Evolutionary conservation across 805 yeast genomes (phyloP).

Genomic region (Cyberlindnera bimundalis): DNA sequence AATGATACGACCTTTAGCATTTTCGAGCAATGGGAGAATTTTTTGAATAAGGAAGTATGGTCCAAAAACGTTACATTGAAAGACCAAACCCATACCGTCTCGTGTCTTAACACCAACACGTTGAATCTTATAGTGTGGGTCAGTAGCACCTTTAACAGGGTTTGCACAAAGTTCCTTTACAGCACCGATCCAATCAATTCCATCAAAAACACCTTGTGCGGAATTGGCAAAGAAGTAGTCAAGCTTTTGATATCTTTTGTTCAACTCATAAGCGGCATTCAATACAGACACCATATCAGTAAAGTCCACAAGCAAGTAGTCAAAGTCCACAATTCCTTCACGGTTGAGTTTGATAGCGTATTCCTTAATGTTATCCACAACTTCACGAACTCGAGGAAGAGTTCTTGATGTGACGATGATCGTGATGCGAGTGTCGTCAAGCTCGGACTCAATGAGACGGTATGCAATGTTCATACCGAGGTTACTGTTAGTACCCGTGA

Average conservation of each 20-base stretch:
- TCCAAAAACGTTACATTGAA: slow-evolving; percentile 95
- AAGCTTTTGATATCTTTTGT: slow-evolving; percentile 57
- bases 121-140: slow-evolving; percentile 84
- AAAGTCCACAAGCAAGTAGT: slow-evolving; percentile 86
- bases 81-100: slow-evolving; percentile 83
- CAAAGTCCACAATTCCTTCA: slow-evolving; percentile 68
- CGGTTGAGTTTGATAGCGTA: slow-evolving; percentile 41
- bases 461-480: slow-evolving; percentile 85
- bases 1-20: slow-evolving; percentile 60
- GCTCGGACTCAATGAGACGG: slow-evolving; percentile 62
- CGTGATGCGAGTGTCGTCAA: slow-evolving; percentile 56
- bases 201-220: slow-evolving; percentile 83
- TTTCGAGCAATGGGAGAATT: slow-evolving; percentile 49
- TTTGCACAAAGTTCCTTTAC: slow-evolving; percentile 56
- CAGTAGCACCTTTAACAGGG: slow-evolving; percentile 83
- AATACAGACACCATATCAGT: slow-evolving; percentile 83
- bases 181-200: slow-evolving; percentile 85
- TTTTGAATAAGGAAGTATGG: slow-evolving; percentile 83
- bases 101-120: slow-evolving; percentile 66
- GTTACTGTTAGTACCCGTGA: slow-evolving; percentile 53
- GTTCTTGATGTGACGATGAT: slow-evolving; percentile 88
- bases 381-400: slow-evolving; percentile 76
- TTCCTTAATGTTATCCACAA: slow-evolving; percentile 54
- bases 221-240: slow-evolving; percentile 86
- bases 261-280: slow-evolving; percentile 68